phyloP scores from a whole-genome alignment of 192 early-diverging fungal genomes.

The Haplosporangium gracile region DNA sequence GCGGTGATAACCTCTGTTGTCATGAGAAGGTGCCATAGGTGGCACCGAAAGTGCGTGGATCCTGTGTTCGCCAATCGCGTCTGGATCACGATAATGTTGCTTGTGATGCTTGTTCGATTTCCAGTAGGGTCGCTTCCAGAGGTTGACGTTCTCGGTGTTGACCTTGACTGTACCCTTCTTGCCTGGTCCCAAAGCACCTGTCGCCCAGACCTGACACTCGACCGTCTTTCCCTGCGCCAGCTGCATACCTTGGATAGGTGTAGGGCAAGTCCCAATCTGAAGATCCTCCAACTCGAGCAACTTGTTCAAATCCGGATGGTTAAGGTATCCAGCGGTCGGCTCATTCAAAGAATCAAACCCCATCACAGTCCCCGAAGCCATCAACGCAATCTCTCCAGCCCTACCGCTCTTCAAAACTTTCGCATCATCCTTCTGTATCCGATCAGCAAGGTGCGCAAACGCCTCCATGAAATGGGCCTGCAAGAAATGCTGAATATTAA shows the following conservation, averaged over 20 bases:
- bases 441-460: slow-evolving; percentile 50
- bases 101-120: background rate
- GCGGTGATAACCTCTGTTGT: background rate
- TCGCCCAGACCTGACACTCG: slow-evolving; percentile 61
- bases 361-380: slow-evolving; percentile 52
- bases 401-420: background rate
- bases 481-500: slow-evolving; percentile 66
- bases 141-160: slow-evolving; percentile 47
- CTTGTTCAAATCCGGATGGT: slow-evolving; percentile 55
- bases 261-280: slow-evolving; percentile 65
- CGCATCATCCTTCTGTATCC: slow-evolving; percentile 49
- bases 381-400: slow-evolving; percentile 9
- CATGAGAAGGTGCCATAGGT: background rate
- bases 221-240: slow-evolving; percentile 60
- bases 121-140: slow-evolving; percentile 50
- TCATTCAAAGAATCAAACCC: slow-evolving; percentile 72
- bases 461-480: slow-evolving; percentile 65
- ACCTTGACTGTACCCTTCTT: slow-evolving; percentile 54
- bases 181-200: slow-evolving; percentile 61
- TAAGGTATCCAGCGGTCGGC: slow-evolving; percentile 64
- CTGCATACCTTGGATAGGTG: slow-evolving; percentile 61
- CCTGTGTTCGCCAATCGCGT: background rate
- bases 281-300: slow-evolving; percentile 58
- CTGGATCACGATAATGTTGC: background rate
- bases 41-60: slow-evolving; percentile 16